Conservation (phyloP, 805 yeast genomes). For the Nakazawaea laoshanensis region DNA sequence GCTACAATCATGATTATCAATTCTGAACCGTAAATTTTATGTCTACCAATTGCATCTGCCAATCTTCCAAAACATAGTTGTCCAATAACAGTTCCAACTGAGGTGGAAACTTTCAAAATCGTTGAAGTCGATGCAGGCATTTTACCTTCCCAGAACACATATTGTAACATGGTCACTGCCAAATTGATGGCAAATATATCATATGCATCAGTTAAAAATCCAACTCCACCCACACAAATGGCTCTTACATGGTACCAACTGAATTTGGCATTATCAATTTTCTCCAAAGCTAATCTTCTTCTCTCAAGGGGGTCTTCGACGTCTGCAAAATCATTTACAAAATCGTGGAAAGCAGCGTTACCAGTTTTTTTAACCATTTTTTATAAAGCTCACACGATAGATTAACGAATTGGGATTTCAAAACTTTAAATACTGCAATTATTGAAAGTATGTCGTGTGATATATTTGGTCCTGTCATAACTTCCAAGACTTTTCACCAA, state of each 20-base stretch:
- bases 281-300: conserved; percentile 51
- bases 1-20: conserved; percentile 67
- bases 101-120: conserved; percentile 70
- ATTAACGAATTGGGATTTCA: conserved; percentile 2
- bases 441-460: no score
- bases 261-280: conserved; percentile 47
- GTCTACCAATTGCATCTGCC: conserved; percentile 72
- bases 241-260: conserved; percentile 52
- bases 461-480: no score
- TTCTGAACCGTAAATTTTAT: conserved; percentile 70
- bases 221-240: conserved; percentile 69
- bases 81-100: conserved; percentile 81
- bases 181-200: conserved; percentile 77
- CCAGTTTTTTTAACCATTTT: conserved; percentile 27
- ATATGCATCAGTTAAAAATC: conserved; percentile 78
- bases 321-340: conserved; percentile 43
- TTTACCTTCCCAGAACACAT: conserved; percentile 52
- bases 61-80: conserved; percentile 67
- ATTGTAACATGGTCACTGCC: conserved; percentile 61
- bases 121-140: conserved; percentile 62
- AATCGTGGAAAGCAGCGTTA: conserved; percentile 52
- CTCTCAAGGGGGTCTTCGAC: conserved; percentile 51
- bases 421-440: no score
- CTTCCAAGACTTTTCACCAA: neutral
- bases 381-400: conserved; percentile 4